phyloP scores from a whole-genome alignment of 140 eudicot genomes.

The Bidens hawaiensis region DNA sequence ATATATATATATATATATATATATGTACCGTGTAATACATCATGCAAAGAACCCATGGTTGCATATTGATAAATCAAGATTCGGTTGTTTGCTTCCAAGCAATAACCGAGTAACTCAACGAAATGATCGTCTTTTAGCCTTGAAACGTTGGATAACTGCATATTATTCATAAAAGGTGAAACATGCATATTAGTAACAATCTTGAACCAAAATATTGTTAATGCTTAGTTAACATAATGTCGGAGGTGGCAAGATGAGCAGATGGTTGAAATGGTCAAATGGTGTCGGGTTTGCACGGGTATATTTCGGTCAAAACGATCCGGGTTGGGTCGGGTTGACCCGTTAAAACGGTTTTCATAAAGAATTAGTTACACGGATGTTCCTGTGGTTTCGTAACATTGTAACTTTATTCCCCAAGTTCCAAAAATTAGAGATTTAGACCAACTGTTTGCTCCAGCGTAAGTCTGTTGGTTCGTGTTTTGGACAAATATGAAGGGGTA shows the following conservation, averaged over 20 bases:
- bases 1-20: background rate
- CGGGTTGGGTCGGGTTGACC: background rate
- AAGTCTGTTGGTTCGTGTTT: too few species aligned
- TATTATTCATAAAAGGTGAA: background rate
- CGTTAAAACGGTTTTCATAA: background rate
- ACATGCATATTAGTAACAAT: constrained; percentile 2
- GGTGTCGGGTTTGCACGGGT: background rate
- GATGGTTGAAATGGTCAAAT: background rate
- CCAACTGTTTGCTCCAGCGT: too few species aligned
- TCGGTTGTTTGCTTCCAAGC: constrained; percentile 62
- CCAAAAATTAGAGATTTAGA: too few species aligned
- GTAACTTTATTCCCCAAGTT: too few species aligned
- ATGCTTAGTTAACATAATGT: background rate
- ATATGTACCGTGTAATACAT: constrained; percentile 73
- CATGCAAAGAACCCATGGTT: constrained; percentile 81
- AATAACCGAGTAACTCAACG: constrained; percentile 60
- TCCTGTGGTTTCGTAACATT: too few species aligned
- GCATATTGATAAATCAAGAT: constrained; percentile 78
- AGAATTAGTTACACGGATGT: too few species aligned
- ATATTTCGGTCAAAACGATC: background rate
- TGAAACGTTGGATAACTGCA: constrained; percentile 70
- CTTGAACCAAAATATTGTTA: background rate
- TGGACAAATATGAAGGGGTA: too few species aligned
- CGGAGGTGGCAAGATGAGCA: background rate
- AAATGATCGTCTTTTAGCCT: constrained; percentile 70